Base-by-base conservation (phyloP, 441 rosid genomes). In the Populus hybrid region DNA sequence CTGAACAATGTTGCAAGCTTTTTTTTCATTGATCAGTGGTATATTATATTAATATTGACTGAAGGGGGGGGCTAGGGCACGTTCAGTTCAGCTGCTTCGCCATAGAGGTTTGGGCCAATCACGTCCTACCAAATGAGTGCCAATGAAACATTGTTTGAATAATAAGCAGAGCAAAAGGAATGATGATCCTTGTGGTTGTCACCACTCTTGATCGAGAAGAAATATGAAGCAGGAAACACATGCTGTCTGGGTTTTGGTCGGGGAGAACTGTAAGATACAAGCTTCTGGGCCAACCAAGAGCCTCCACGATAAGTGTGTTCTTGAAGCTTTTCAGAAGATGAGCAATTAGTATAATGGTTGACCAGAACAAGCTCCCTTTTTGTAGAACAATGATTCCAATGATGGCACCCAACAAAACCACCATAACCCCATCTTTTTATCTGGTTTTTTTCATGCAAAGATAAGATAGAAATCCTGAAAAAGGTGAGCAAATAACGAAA, bases 391-490 rank as follows among this genome's bases (percentile, higher is more conserved):
- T 32, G 34, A 32, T 32, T 32, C 34, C 34, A 32, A 32, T 77
- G 69, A 79, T 82, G 66, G 81, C 86, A 79, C 85, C 78, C 84
- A 81, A 72, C 72, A 79, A 30, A 46, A 34, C 57, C 16, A 46
- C 20, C 57, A 14, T 73, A 50, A 42, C 42, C 21, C n/a, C 23
- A 24, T 32, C 59, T 50, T 67, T 59, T 59, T 5, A 75, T 35
- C 65, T 71, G 34, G 69, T 77, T 78, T 42, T 46, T 46, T 73
- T 73, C 78, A 74, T 76, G 84, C 83, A 79, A 23, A 72, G 81
- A 71, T 71, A 79, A 84, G 82, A 40, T 28, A 18, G 57, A 72
- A 61, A 72, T 63, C 73, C 35, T 26, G 11, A 46, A 14, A 57
- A 57, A 57, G 63, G 63, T 20, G 10, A 57, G 18, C 8, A 2